These are phyloP conservation scores for Hanseniaspora occidentalis DNA, from an alignment of 805 yeast genomes.

Conservation along the genomic window DNA sequence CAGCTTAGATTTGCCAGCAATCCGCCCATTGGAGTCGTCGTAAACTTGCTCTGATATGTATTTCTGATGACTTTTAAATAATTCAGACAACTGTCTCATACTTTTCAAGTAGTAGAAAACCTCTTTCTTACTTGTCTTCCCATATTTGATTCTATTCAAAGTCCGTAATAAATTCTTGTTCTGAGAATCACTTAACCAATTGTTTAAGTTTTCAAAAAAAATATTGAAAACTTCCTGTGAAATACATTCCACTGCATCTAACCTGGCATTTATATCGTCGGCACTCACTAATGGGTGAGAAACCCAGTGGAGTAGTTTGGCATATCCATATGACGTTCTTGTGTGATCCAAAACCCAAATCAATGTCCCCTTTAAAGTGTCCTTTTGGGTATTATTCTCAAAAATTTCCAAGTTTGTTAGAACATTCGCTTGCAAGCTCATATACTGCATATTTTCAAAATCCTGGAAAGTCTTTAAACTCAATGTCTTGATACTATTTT, in stretches of 20 bases:
- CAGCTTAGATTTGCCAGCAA: slow-evolving; percentile 18
- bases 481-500: slow-evolving; percentile 2
- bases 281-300: slow-evolving; percentile 52
- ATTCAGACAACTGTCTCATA: slow-evolving; percentile 26
- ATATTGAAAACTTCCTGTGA: slow-evolving; percentile 25
- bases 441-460: slow-evolving; percentile 28
- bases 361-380: slow-evolving; percentile 50
- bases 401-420: slow-evolving; percentile 66
- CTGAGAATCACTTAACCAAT: slow-evolving; percentile 26
- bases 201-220: slow-evolving; percentile 26
- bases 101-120: slow-evolving; percentile 40
- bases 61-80: slow-evolving; percentile 20
- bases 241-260: slow-evolving; percentile 45
- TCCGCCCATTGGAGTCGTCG: slow-evolving; percentile 8
- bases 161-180: slow-evolving; percentile 42
- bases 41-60: slow-evolving; percentile 20
- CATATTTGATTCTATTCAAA: slow-evolving; percentile 47
- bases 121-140: slow-evolving; percentile 46
- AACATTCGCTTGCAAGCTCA: slow-evolving; percentile 53
- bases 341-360: slow-evolving; percentile 77
- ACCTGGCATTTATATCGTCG: slow-evolving; percentile 44
- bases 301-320: slow-evolving; percentile 63
- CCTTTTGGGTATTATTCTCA: slow-evolving; percentile 41
- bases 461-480: neutral
- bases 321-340: slow-evolving; percentile 59